Percentiles rank a stretch among this genome's conserved stretches.
These are phyloP conservation scores for Wallemia mellicola DNA, from an alignment of 1,284 basidiomycete genomes.

Conservation along the genomic window DNA sequence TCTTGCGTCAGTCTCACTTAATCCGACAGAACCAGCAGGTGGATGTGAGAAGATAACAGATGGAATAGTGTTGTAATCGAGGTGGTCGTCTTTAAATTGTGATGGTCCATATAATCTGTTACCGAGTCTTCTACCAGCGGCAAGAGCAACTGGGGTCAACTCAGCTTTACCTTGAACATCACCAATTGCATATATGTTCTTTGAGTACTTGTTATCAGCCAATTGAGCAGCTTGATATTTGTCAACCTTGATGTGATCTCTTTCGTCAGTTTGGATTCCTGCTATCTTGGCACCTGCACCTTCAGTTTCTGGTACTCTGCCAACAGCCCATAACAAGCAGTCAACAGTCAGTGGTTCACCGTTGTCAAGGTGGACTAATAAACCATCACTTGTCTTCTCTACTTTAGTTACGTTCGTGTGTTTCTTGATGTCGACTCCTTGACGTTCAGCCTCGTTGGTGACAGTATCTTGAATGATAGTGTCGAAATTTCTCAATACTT, in stretches of 20 bases:
- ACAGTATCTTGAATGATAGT: constrained; percentile 55
- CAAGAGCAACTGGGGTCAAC: constrained; percentile 93
- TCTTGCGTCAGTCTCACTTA: constrained; percentile 67
- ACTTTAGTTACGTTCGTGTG: constrained; percentile 43
- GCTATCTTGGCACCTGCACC: constrained; percentile 45
- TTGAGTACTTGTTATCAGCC: constrained; percentile 28
- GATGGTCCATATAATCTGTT: constrained; percentile 71
- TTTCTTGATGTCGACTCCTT: constrained; percentile 63
- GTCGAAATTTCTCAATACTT: constrained; percentile 77
- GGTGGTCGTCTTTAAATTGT: constrained; percentile 56
- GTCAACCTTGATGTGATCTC: constrained; percentile 61
- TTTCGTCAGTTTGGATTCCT: constrained; percentile 42
- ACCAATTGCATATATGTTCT: constrained; percentile 51
- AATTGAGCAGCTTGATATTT: constrained; percentile 33
- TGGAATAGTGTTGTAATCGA: constrained; percentile 70
- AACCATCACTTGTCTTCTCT: constrained; percentile 30
- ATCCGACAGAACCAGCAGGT: constrained; percentile 63
- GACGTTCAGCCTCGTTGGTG: constrained; percentile 81
- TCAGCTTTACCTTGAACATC: constrained; percentile 76
- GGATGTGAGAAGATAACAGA: constrained; percentile 87
- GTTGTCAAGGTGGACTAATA: constrained; percentile 35
- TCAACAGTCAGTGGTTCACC: constrained; percentile 63
- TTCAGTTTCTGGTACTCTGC: constrained; percentile 50
- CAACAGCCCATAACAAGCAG: constrained; percentile 75
- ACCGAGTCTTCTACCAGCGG: constrained; percentile 59